Evolutionary conservation across 139 green algal genomes (phyloP).

Genomic region (Medakamo hakoo): DNA sequence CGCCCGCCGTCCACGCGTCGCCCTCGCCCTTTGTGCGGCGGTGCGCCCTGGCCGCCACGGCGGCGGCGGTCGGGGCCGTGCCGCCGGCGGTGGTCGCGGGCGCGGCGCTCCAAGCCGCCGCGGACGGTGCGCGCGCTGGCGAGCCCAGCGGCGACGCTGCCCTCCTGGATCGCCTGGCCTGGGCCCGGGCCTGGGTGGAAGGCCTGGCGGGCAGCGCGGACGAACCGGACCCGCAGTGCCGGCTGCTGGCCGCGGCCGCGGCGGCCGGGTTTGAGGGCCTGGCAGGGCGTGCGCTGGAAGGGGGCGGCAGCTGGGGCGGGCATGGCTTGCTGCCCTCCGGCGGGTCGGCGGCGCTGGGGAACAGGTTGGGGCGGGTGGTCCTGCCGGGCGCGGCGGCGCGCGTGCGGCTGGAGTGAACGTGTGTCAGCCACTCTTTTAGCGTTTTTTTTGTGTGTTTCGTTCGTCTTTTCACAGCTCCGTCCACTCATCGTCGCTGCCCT

Average conservation of each 20-base stretch:
- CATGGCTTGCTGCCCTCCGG: too few relatives aligned
- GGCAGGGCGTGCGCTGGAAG: not conserved
- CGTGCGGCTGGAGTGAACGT: not conserved
- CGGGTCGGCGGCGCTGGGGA: too few relatives aligned
- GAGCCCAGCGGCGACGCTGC: too few relatives aligned
- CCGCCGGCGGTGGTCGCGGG: not conserved
- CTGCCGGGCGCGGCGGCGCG: not conserved
- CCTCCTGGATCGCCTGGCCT: not conserved
- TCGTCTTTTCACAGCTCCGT: conserved; percentile 5
- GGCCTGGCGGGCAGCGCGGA: not conserved
- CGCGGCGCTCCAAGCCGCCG: too few relatives aligned
- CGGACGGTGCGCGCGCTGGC: too few relatives aligned
- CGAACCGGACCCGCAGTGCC: not conserved
- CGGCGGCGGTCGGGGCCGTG: not conserved
- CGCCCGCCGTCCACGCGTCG: not conserved
- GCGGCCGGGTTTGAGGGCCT: not conserved
- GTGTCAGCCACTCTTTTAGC: too few relatives aligned
- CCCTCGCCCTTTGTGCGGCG: not conserved
- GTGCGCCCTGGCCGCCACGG: not conserved
- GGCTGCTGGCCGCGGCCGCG: not conserved
- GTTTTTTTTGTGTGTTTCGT: too few relatives aligned
- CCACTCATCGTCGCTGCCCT: not conserved
- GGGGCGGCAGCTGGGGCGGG: too few relatives aligned
- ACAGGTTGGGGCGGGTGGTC: not conserved
- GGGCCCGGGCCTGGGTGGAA: not conserved